Conservation (phyloP, 768 basidiomycete species). For the Cyclocybe aegerita region DNA sequence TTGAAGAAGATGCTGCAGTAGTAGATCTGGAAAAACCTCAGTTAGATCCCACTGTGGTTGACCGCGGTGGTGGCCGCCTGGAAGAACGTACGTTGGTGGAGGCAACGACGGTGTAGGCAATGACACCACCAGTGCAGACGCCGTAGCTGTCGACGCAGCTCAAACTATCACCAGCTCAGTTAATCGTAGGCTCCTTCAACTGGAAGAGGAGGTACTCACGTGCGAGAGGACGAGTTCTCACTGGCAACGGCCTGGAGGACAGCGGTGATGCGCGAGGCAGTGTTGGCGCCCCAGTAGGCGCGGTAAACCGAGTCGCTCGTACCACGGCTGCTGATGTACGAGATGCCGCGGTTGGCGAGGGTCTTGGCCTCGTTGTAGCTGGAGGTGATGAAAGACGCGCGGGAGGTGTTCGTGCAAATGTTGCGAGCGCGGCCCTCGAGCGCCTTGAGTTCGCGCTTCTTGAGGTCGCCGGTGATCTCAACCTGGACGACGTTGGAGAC, state of each 20-base stretch:
- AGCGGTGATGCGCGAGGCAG: conserved; percentile 33
- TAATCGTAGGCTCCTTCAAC: neutral
- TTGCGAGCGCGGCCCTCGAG: conserved; percentile 36
- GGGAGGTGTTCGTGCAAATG: conserved; percentile 34
- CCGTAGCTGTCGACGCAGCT: conserved; percentile 40
- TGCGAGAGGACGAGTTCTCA: conserved; percentile 39
- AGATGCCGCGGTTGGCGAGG: conserved; percentile 30
- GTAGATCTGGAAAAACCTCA: conserved; percentile 35
- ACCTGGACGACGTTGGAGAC: conserved; percentile 27
- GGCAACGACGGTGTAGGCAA: conserved; percentile 44
- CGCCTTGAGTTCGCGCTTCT: conserved; percentile 27
- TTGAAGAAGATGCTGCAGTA: conserved; percentile 48
- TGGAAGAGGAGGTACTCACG: conserved; percentile 21
- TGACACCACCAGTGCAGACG: conserved; percentile 37
- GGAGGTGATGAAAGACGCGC: conserved; percentile 37
- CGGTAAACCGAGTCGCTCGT: conserved; percentile 35
- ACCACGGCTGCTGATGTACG: conserved; percentile 36
- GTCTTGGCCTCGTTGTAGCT: conserved; percentile 41
- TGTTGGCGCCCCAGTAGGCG: conserved; percentile 37
- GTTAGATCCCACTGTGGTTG: neutral
- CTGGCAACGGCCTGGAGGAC: conserved; percentile 37
- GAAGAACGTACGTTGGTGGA: conserved; percentile 38
- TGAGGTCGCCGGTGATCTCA: conserved; percentile 33
- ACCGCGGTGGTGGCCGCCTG: neutral
- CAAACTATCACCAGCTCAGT: conserved; percentile 22